phyloP scores from a whole-genome alignment of 2,329 filamentous ascomycete genomes.

The Trichoderma citrinoviride region DNA sequence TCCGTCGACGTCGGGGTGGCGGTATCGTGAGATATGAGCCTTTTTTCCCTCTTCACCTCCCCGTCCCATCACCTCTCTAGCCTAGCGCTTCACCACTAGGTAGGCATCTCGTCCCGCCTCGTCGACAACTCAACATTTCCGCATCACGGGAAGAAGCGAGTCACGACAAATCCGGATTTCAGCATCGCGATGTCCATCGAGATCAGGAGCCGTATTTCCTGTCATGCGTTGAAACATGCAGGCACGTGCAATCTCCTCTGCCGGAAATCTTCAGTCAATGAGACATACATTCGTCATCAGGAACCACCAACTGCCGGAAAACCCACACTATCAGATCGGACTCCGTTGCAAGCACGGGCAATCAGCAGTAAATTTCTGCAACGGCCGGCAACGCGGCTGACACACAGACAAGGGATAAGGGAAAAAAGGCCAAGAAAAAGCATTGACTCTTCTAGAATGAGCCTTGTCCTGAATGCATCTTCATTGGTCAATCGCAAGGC shows the following conservation, averaged over 20 bases:
- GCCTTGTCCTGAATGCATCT: not conserved
- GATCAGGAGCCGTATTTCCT: not conserved
- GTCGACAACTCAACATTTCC: too few relatives aligned
- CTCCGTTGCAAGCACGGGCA: too few relatives aligned
- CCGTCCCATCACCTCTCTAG: too few relatives aligned
- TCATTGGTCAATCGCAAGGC: constrained; percentile 11
- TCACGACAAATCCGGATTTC: too few relatives aligned
- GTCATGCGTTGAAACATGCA: not conserved
- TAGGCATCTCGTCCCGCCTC: too few relatives aligned
- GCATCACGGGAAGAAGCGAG: too few relatives aligned
- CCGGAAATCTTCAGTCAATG: not conserved
- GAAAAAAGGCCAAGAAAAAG: not conserved
- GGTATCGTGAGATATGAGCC: too few relatives aligned
- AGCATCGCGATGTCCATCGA: too few relatives aligned
- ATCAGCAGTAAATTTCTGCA: too few relatives aligned
- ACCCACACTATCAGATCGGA: not conserved
- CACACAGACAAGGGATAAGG: not conserved
- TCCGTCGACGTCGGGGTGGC: too few relatives aligned
- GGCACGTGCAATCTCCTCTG: not conserved
- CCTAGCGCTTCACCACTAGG: too few relatives aligned
- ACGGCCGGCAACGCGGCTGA: not conserved
- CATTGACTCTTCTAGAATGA: not conserved
- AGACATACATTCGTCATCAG: not conserved
- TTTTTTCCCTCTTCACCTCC: too few relatives aligned
- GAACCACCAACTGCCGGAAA: not conserved